These are phyloP conservation scores for Plasmodium gallinaceum DNA, from an alignment of 169 alveolate genomes.

Conservation along the genomic window DNA sequence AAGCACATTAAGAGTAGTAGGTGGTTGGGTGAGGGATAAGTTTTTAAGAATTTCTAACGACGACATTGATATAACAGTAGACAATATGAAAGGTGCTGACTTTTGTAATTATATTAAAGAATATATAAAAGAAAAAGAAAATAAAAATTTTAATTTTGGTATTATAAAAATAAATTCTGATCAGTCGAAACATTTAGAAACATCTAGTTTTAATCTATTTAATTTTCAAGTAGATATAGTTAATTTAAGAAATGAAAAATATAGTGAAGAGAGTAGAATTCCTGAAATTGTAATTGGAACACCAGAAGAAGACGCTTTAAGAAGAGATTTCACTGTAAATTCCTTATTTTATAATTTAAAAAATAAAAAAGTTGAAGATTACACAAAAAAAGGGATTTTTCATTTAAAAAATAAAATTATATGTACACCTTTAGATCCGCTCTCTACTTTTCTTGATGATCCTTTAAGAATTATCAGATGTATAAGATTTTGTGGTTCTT, in stretches of 20 bases:
- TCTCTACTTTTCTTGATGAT: conserved; percentile 96
- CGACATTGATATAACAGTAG: conserved; percentile 99
- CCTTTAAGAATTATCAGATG: conserved; percentile 98
- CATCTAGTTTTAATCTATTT: conserved; percentile 93
- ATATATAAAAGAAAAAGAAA: conserved; percentile 83
- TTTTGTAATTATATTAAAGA: conserved; percentile 83
- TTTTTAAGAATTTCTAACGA: conserved; percentile 82
- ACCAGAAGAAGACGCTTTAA: conserved; percentile 96
- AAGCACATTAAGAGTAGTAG: conserved; percentile 95
- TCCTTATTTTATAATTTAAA: conserved; percentile 96
- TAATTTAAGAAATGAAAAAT: conserved; percentile 96
- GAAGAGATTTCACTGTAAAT: conserved; percentile 98
- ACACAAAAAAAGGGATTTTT: conserved; percentile 92
- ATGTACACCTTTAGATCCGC: conserved; percentile 95
- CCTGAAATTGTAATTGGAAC: conserved; percentile 96
- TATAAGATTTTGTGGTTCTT: conserved; percentile 95
- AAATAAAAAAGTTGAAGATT: conserved; percentile 95
- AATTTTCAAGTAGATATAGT: conserved; percentile 96
- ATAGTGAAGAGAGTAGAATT: conserved; percentile 94
- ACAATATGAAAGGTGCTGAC: conserved; percentile 94
- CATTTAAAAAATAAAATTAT: conserved; percentile 94
- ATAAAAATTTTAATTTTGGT: conserved; percentile 89
- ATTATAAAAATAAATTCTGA: conserved; percentile 95
- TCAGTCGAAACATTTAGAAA: conserved; percentile 97
- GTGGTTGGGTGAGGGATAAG: conserved; percentile 99